Conservation (phyloP, 352 stramenopile species). For the Phytophthora pseudosyringae region DNA sequence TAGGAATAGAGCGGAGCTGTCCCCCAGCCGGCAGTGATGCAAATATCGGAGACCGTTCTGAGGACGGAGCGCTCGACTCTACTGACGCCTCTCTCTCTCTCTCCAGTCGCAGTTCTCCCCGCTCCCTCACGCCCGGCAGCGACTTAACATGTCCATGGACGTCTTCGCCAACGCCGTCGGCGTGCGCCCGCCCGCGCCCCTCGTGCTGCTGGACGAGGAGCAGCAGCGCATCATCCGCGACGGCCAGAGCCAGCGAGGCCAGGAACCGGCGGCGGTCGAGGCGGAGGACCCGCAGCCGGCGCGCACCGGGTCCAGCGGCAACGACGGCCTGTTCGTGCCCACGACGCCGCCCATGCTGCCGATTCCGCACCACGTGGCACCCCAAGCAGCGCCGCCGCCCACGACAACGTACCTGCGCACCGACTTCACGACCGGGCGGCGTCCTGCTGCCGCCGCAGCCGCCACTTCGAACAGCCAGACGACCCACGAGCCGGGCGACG, state of each 20-base stretch:
- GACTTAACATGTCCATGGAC: conserved; percentile 16
- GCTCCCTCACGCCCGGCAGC: background rate
- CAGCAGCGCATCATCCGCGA: conserved; percentile 57
- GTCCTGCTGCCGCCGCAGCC: conserved; percentile 7
- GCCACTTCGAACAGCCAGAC: conserved; percentile 5
- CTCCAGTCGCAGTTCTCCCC: conserved; percentile 6
- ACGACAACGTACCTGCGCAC: conserved; percentile 45
- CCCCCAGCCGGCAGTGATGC: conserved; percentile 16
- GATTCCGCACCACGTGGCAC: conserved; percentile 24
- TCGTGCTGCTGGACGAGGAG: conserved; percentile 66
- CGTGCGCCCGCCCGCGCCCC: conserved; percentile 8
- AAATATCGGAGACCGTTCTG: conserved; percentile 23
- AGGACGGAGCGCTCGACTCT: conserved; percentile 13
- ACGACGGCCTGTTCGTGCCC: conserved; percentile 34
- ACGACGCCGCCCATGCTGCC: conserved; percentile 36
- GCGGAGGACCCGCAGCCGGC: background rate
- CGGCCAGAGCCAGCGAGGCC: background rate
- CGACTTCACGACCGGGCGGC: conserved; percentile 45
- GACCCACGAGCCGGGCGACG: conserved; percentile 20
- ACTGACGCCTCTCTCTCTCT: conserved; percentile 5
- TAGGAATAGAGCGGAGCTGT: conserved; percentile 27
- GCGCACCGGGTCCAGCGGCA: conserved; percentile 20
- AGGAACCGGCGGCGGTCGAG: background rate
- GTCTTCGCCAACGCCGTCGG: conserved; percentile 28
- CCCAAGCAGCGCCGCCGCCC: conserved; percentile 25